Percentiles rank a stretch among this genome's conserved stretches.
Conservation (phyloP, 305 asterid species). For the Rubia tinctorum region DNA sequence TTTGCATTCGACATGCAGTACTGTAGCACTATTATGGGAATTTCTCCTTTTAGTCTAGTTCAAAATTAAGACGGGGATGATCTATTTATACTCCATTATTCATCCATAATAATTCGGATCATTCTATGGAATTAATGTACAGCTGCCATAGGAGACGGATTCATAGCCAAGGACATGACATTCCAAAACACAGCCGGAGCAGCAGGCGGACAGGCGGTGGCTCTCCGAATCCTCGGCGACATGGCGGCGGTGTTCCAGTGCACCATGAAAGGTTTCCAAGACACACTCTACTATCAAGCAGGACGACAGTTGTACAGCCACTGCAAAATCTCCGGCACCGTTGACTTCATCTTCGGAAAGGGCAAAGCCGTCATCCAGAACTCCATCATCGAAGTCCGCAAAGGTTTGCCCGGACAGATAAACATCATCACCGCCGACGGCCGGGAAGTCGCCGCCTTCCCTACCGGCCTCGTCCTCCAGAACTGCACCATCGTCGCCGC, state of each 20-base stretch:
- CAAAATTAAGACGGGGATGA: too few species aligned
- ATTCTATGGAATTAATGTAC: too few species aligned
- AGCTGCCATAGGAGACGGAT: slow-evolving; percentile 36
- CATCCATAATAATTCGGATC: too few species aligned
- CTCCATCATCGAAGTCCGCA: slow-evolving; percentile 50
- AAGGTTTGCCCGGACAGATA: slow-evolving; percentile 27
- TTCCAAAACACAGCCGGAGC: slow-evolving; percentile 66
- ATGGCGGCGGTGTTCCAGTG: slow-evolving; percentile 55
- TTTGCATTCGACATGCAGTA: too few species aligned
- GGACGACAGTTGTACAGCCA: slow-evolving; percentile 54
- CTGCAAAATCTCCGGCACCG: slow-evolving; percentile 63
- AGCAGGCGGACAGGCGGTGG: slow-evolving; percentile 67
- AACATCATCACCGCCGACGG: slow-evolving; percentile 77
- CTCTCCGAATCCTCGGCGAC: slow-evolving; percentile 46
- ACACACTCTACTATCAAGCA: slow-evolving; percentile 60
- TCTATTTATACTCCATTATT: too few species aligned
- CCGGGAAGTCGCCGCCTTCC: slow-evolving; percentile 21
- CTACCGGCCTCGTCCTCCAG: slow-evolving; percentile 57
- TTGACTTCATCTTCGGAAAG: slow-evolving; percentile 75
- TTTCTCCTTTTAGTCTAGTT: too few species aligned
- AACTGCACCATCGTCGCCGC: slow-evolving; percentile 61
- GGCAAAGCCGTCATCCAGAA: slow-evolving; percentile 59
- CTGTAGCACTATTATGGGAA: too few species aligned
- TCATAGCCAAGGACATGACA: slow-evolving; percentile 54
- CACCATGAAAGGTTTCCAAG: slow-evolving; percentile 65